Percentiles rank a stretch among this genome's conserved stretches.
These are phyloP conservation scores for Acorus gramineus DNA, from an alignment of 106 monocot genomes.

Conservation along the genomic window DNA sequence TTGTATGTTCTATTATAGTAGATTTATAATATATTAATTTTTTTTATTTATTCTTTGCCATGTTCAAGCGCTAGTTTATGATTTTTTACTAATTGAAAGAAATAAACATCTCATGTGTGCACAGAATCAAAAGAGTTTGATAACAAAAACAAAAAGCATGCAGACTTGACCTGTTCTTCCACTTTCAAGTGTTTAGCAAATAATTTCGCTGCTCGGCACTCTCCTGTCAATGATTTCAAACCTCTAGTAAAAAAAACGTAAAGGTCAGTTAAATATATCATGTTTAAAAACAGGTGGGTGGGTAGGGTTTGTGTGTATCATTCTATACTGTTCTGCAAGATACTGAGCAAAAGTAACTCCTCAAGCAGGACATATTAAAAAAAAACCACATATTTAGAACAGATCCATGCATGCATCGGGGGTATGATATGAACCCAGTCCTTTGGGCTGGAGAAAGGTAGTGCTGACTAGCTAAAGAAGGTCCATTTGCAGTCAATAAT, in stretches of 20 bases:
- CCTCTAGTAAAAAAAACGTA: constrained; percentile 32
- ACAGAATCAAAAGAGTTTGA: background rate
- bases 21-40: no score
- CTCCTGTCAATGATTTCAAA: constrained; percentile 58
- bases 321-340: no score
- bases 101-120: no score
- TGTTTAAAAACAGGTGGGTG: background rate
- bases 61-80: no score
- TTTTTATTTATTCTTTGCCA: no score
- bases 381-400: no score
- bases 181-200: constrained; percentile 97
- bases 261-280: background rate
- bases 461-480: background rate
- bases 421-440: background rate
- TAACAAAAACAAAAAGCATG: constrained; percentile 3
- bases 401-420: background rate
- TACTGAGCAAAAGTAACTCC: no score
- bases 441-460: background rate
- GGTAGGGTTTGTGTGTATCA: no score
- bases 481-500: background rate
- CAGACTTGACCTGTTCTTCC: constrained; percentile 61
- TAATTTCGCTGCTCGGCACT: constrained; percentile 82
- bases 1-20: no score
- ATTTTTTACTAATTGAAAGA: no score
- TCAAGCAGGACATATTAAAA: no score